Base-by-base conservation (phyloP, 768 basidiomycete species). In the Mycena epipterygia region DNA sequence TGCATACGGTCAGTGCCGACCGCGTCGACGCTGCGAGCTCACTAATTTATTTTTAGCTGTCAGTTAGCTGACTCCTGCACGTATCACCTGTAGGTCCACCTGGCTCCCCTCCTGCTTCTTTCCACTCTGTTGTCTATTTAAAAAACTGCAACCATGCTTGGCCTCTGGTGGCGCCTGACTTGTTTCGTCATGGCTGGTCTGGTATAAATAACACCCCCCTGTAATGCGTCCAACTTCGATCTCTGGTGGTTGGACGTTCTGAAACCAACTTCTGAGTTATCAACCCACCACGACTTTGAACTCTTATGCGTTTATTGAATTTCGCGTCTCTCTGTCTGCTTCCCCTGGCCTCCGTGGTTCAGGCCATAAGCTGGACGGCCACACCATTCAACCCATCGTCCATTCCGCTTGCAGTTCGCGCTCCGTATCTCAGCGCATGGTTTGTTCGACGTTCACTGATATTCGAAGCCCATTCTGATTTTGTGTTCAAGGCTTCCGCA, bases 361-460 rank as follows among this genome's bases (percentile, higher is more conserved):
- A n/a, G 12, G 32, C 23, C 17, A 4, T 42, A n/a, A 32, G 17
- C 33, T 60, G 64, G 64, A 65, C 68, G 3, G 68, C 63, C n/a
- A 70, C 68, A 3, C 68, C 46, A 2, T 70, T 65, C 17, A 70
- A 65, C 21, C 68, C 68, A n/a, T 39, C 68, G 29, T 51, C 68
- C 12, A 59, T 70, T 37, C 62, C 68, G 8, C 63, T 70, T 21
- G 68, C 68, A 2, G 63, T 70, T 60, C 63, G 68, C 25, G 46
- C 68, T 5, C 68, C 68, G 19, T 70, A 64, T 64, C 63, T 70
- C 27, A 64, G 57, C 51, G 57, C 68, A 51, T 59, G 62, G 63
- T 70, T 12, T 29, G 57, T 30, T 32, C 21, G 12, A 33, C 19
- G 5, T 56, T 27, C n/a, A 21, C 3, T 21, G n/a, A 1, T 19